Evolutionary conservation across 2,329 filamentous ascomycete species (phyloP).

Genomic region (Magnaporthiopsis rhizophila): DNA sequence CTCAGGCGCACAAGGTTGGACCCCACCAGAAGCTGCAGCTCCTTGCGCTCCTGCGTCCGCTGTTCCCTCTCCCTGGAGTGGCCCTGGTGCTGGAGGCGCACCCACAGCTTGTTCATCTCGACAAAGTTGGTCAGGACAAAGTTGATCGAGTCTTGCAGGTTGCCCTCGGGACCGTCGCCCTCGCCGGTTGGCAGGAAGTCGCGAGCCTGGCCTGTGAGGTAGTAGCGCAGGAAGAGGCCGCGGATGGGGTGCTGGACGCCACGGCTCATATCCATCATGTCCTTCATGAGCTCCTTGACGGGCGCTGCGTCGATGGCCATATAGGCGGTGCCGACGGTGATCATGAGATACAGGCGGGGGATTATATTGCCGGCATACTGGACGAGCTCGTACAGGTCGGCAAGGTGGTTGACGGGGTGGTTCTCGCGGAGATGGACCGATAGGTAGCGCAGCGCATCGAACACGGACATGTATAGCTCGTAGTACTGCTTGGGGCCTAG

Average conservation of each 20-base stretch:
- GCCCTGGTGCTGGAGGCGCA: slow-evolving; percentile 92
- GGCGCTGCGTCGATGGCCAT: slow-evolving; percentile 98
- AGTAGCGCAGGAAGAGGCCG: slow-evolving; percentile 91
- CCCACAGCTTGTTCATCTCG: slow-evolving; percentile 99
- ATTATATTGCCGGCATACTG: slow-evolving; percentile 96
- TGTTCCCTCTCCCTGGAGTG: slow-evolving; percentile 92
- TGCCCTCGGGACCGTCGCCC: slow-evolving; percentile 87
- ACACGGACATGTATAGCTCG: slow-evolving; percentile 98
- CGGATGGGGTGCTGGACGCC: slow-evolving; percentile 96
- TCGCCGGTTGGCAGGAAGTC: slow-evolving; percentile 77
- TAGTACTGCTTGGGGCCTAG: slow-evolving; percentile 99
- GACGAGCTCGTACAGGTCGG: slow-evolving; percentile 94
- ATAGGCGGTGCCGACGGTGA: slow-evolving; percentile 97
- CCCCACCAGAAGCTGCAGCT: slow-evolving; percentile 89
- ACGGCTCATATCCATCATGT: slow-evolving; percentile 99
- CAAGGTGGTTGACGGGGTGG: slow-evolving; percentile 94
- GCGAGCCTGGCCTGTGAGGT: slow-evolving; percentile 87
- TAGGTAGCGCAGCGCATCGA: slow-evolving; percentile 93
- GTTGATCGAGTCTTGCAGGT: slow-evolving; percentile 94
- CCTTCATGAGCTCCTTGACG: slow-evolving; percentile 99
- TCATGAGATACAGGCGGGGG: slow-evolving; percentile 94
- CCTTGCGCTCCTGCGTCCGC: slow-evolving; percentile 87
- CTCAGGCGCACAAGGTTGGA: slow-evolving; percentile 94
- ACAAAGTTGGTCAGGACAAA: slow-evolving; percentile 98
- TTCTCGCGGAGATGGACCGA: slow-evolving; percentile 95